Evolutionary conservation across 148 eudicot species (phyloP).

Genomic region (Fagopyrum tataricum): DNA sequence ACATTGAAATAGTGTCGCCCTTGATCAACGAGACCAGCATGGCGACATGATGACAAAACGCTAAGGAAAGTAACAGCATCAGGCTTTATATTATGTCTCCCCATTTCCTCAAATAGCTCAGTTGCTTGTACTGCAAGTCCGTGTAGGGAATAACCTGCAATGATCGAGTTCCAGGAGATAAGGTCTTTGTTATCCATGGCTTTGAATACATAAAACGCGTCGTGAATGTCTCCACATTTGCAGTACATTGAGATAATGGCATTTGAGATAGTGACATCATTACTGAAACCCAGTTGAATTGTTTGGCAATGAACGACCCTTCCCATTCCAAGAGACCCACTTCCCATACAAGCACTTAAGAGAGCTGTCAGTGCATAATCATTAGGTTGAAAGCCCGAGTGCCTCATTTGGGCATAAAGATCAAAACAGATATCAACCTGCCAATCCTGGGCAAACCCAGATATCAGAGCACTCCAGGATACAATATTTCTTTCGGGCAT

Average conservation of each 20-base stretch:
- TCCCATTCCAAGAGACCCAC: conserved; percentile 59
- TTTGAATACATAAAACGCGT: conserved; percentile 38
- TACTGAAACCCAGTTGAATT: conserved; percentile 36
- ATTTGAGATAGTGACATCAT: conserved; percentile 43
- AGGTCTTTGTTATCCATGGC: conserved; percentile 43
- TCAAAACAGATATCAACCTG: conserved; percentile 50
- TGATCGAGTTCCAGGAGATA: conserved; percentile 69
- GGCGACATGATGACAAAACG: conserved; percentile 49
- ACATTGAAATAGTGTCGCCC: conserved; percentile 38
- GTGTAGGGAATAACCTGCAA: conserved; percentile 54
- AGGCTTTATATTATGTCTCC: conserved; percentile 35
- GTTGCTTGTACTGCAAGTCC: conserved; percentile 46
- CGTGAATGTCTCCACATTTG: conserved; percentile 51
- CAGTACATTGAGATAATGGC: conserved; percentile 59
- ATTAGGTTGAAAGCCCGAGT: conserved; percentile 38
- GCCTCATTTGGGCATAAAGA: conserved; percentile 44
- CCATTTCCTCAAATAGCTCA: conserved; percentile 41
- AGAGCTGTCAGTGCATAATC: conserved; percentile 59
- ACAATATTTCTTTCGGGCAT: conserved; percentile 41
- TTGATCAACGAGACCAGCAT: conserved; percentile 39
- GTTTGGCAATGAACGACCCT: conserved; percentile 44
- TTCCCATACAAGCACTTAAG: conserved; percentile 65
- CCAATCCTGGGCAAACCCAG: conserved; percentile 57
- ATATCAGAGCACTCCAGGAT: conserved; percentile 57
- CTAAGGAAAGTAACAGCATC: conserved; percentile 51